Conservation (phyloP, 768 basidiomycete genomes). For the Myochromella boudieri region DNA sequence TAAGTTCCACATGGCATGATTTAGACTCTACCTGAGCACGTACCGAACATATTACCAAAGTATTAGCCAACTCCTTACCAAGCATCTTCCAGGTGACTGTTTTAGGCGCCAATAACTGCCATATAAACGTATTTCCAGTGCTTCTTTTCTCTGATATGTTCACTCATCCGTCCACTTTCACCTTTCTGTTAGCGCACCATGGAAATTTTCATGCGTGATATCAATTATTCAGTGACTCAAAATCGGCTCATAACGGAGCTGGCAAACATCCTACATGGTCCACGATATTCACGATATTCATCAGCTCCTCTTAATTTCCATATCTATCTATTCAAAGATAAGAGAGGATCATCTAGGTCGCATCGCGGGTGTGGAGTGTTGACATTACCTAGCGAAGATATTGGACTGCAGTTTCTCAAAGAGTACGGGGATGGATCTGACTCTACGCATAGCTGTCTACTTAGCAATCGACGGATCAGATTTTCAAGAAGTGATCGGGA, state of each 20-base stretch:
- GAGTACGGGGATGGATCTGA: conserved; percentile 31
- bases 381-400: conserved; percentile 41
- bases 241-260: conserved; percentile 34
- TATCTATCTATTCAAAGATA: conserved; percentile 45
- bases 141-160: too few relatives aligned
- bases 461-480: conserved; percentile 31
- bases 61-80: too few relatives aligned
- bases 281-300: conserved; percentile 31
- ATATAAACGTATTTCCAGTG: too few relatives aligned
- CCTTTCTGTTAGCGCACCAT: conserved; percentile 21
- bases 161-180: not conserved
- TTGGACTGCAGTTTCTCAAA: conserved; percentile 42
- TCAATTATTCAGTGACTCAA: conserved; percentile 29
- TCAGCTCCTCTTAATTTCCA: conserved; percentile 49
- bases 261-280: conserved; percentile 45
- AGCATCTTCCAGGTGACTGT: too few relatives aligned
- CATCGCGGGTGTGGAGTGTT: conserved; percentile 46
- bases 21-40: too few relatives aligned
- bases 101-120: too few relatives aligned
- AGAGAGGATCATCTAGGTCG: conserved; percentile 18
- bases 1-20: too few relatives aligned
- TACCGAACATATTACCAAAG: too few relatives aligned
- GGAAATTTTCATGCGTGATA: conserved; percentile 41
- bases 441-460: conserved; percentile 18
- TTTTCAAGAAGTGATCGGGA: conserved; percentile 30